Base-by-base conservation (phyloP, 305 asterid genomes). In the Solanum hybrid region DNA sequence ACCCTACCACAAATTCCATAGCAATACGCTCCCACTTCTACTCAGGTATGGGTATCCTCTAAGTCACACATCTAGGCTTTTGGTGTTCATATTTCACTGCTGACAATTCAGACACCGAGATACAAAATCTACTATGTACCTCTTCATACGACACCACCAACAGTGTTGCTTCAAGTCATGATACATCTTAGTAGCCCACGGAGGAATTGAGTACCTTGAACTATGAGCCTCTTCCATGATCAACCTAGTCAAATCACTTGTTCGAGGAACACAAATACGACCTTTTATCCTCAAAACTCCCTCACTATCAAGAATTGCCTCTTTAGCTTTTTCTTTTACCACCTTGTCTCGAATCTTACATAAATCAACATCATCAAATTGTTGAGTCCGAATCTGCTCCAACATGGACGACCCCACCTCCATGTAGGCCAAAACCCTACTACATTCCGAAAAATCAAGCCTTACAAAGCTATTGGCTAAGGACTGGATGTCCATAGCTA, bases 381-480 rank as follows among this genome's bases (percentile, higher is more conserved):
- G 8, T 5, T 14, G 64, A 51, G 22, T 51, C 1, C 0, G 64
- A 51, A 51, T 51, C 2, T 51, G 1, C 64, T 51, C 64, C 64
- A 51, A 51, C 64, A 14, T 14, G 8, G 64, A 51, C 22, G 1
- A 51, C 64, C 64, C 1, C 64, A 51, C 22, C 64, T 51, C 2
- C 3, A 51, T 51, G 64, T 51, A 14, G 22, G 22, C 64, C 22
- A 46, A 40, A 40, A 36, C 38, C n/a, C 22, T 0, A 51, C 66
- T 51, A 16, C 0, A 51, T 16, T 51, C 0, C 0, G 0, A 0
- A 51, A 51, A 16, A 51, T 51, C 66, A 51, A 51, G 1, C 66
- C n/a, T 51, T 0, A 51, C 66, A 51, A 51, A 51, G 4, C n/a
- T 51, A 16, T 16, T 51, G n/a, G 66, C 3, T 51, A 51, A 51